phyloP scores from a whole-genome alignment of 2,329 filamentous ascomycete genomes.

The Claviceps sp. region DNA sequence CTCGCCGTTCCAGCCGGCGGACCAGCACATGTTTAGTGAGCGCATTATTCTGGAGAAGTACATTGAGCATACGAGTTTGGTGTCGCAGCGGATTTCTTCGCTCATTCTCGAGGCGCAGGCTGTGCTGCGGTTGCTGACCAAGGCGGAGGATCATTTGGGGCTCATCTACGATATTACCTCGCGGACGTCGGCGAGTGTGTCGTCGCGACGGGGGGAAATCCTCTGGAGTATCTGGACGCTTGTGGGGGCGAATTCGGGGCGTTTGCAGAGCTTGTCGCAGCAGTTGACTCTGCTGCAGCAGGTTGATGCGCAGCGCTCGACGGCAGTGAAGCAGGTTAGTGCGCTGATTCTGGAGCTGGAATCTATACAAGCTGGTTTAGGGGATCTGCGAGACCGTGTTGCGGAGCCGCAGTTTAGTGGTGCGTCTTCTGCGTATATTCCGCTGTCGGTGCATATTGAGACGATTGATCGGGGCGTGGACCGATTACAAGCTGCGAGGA shows the following conservation, averaged over 20 bases:
- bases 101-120: slow-evolving; percentile 60
- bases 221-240: slow-evolving; percentile 61
- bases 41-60: slow-evolving; percentile 59
- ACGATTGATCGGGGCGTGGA: slow-evolving; percentile 62
- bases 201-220: slow-evolving; percentile 49
- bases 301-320: slow-evolving; percentile 52
- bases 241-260: slow-evolving; percentile 53
- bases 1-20: slow-evolving; percentile 49
- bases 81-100: slow-evolving; percentile 53
- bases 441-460: slow-evolving; percentile 61
- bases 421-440: slow-evolving; percentile 29
- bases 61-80: slow-evolving; percentile 54
- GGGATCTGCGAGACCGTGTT: slow-evolving; percentile 59
- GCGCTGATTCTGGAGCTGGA: slow-evolving; percentile 60
- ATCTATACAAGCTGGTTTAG: slow-evolving; percentile 56
- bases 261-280: slow-evolving; percentile 45
- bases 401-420: slow-evolving; percentile 49
- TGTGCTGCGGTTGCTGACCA: slow-evolving; percentile 50
- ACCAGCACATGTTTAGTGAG: slow-evolving; percentile 30
- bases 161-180: slow-evolving; percentile 57
- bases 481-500: slow-evolving; percentile 51
- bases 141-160: slow-evolving; percentile 55
- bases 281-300: slow-evolving; percentile 52
- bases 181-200: slow-evolving; percentile 46
- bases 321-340: slow-evolving; percentile 55